Evolutionary conservation across 2,329 filamentous ascomycete genomes (phyloP), one percentile per base, ranked within the genome.

Genomic region (Zasmidium citrigriseum): DNA sequence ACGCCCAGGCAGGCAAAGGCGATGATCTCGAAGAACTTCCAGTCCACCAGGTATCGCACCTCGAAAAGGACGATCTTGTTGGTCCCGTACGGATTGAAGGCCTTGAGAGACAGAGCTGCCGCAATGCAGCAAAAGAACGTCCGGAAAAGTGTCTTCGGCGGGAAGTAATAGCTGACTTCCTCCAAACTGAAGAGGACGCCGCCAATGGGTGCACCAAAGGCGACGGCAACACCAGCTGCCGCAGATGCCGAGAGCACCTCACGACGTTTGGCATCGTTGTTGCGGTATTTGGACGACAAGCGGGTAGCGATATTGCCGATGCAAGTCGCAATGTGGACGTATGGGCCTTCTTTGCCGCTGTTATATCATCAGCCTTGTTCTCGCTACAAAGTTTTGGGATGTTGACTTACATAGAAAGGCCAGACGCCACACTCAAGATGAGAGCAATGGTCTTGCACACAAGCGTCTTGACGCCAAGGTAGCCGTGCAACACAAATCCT

Each of bases 101-200:
- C 97, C 70, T 97, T 97, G 66, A 99, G 80, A 1, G 93, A 93
- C 29, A 99, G 77, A 0, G 95, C 92, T 1, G 95, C 93, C 27
- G 80, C 82, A 67, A 98, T 98, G 75, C 93, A 98, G 79, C 93
- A 98, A 76, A 98, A 98, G 75, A 99, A 99, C 0, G 95, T 98
- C 54, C 95, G 83, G 78, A 99, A 99, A 9, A 99, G 83, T 0
- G 93, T 98, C 78, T 99, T 98, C 4, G 93, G 91, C 0, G 95
- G 93, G 73, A 98, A 98, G 75, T 98, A 98, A 75, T 98, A 98
- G 66, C 90, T 88, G 62, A 98, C 93, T 81, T 98, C 95, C 75
- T 99, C 95, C 25, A 98, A 76, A 29, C 91, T 92, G 75, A 98
- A 98, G 2, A 98, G 81, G 1, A 97, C 92, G 53, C 93, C 93